These are phyloP conservation scores for Neofusicoccum sp. DNA, from an alignment of 2,329 filamentous ascomycete species.

Conservation along the genomic window DNA sequence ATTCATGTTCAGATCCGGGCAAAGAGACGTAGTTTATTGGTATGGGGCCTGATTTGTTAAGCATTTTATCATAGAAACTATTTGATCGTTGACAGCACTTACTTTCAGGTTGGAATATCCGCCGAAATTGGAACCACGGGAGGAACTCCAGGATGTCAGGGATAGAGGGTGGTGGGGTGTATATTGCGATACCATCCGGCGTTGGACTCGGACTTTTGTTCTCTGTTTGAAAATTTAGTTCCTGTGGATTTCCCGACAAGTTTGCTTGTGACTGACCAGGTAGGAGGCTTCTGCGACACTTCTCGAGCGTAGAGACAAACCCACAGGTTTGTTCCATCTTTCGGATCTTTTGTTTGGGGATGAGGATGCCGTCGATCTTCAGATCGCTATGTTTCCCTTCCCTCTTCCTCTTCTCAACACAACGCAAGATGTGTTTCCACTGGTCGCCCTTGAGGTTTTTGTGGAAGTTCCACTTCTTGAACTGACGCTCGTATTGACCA, in stretches of 20 bases:
- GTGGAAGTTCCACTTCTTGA: conserved; percentile 31
- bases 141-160: conserved; percentile 3
- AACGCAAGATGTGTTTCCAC: conserved; percentile 27
- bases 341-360: conserved; percentile 27
- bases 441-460: conserved; percentile 29
- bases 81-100: background rate
- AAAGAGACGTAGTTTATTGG: no score
- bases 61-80: background rate
- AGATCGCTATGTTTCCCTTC: conserved; percentile 26
- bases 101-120: conserved; percentile 10
- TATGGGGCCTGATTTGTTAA: no score
- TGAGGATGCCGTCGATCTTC: conserved; percentile 20
- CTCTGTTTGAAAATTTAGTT: background rate
- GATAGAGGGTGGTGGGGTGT: background rate
- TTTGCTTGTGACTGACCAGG: conserved; percentile 11
- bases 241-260: no score
- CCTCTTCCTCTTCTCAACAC: conserved; percentile 25
- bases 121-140: conserved; percentile 18
- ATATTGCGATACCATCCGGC: conserved; percentile 13
- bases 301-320: background rate
- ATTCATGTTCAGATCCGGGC: no score
- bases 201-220: background rate
- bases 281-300: background rate
- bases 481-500: conserved; percentile 29
- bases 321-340: conserved; percentile 24